Conservation (phyloP, 352 stramenopile species). For the Phytopythium boreale region DNA sequence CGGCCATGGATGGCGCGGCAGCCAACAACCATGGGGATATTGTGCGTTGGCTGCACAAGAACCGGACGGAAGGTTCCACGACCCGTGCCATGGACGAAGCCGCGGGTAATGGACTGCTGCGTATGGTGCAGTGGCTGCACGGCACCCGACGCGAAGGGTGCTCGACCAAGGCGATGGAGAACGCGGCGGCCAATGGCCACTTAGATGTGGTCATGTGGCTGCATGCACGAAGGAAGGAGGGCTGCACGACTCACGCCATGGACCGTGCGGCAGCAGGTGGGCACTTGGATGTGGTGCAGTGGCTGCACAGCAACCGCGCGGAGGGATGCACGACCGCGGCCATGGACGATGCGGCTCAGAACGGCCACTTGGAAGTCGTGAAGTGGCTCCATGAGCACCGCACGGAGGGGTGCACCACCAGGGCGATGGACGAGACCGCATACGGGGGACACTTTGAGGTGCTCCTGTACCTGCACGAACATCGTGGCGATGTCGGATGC, state of each 20-base stretch:
- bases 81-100: slow-evolving; percentile 23
- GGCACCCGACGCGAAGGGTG: slow-evolving; percentile 21
- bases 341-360: slow-evolving; percentile 15
- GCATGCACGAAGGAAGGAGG: slow-evolving; percentile 23
- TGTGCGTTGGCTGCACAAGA: slow-evolving; percentile 28
- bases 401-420: neutral
- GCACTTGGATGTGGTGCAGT: slow-evolving; percentile 25
- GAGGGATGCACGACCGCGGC: slow-evolving; percentile 24
- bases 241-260: slow-evolving; percentile 24
- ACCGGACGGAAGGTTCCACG: slow-evolving; percentile 25
- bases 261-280: slow-evolving; percentile 21
- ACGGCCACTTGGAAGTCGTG: slow-evolving; percentile 17
- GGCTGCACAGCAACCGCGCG: slow-evolving; percentile 20
- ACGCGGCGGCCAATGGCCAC: slow-evolving; percentile 21
- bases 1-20: slow-evolving; percentile 25
- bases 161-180: slow-evolving; percentile 25
- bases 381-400: slow-evolving; percentile 22
- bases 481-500: neutral
- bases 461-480: neutral
- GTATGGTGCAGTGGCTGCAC: slow-evolving; percentile 27
- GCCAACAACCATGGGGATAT: slow-evolving; percentile 20
- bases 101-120: slow-evolving; percentile 18
- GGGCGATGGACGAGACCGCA: slow-evolving; percentile 4
- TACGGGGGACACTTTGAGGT: slow-evolving; percentile 3
- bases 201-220: slow-evolving; percentile 20